Conservation (phyloP, 2,329 filamentous ascomycete genomes). For the Botrytis aclada region DNA sequence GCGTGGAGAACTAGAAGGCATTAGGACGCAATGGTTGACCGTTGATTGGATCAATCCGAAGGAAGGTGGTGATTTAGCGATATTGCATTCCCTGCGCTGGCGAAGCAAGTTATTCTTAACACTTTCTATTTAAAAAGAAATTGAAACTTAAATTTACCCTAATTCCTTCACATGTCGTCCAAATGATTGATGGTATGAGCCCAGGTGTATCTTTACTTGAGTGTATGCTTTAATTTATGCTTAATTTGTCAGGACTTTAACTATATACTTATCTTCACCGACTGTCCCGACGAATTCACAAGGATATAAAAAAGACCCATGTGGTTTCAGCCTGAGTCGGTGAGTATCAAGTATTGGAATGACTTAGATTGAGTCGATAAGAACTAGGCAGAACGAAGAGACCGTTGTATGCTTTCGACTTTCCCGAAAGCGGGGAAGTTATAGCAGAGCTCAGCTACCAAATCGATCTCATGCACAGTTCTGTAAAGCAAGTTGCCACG, state of each 20-base stretch:
- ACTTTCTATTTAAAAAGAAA: neutral
- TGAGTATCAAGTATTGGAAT: too few relatives aligned
- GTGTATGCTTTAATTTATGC: neutral
- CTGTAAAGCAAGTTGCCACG: too few relatives aligned
- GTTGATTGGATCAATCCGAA: neutral
- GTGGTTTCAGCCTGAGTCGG: neutral
- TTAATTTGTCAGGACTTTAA: neutral
- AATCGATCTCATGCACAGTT: too few relatives aligned
- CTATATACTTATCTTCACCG: neutral
- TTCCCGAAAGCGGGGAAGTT: too few relatives aligned
- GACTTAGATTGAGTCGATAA: too few relatives aligned
- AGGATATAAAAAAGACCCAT: accelerated
- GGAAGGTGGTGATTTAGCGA: neutral
- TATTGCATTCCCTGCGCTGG: neutral
- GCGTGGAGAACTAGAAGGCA: neutral
- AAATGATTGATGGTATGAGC: neutral
- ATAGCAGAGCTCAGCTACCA: too few relatives aligned
- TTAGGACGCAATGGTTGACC: neutral
- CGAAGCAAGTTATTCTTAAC: neutral
- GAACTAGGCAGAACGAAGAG: too few relatives aligned
- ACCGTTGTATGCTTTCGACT: too few relatives aligned
- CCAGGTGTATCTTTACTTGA: accelerated
- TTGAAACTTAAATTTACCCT: neutral
- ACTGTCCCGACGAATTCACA: accelerated
- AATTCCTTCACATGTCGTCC: neutral